A percentile compares a stretch with the other conserved stretches of the same genome.
Conservation (phyloP, 2,329 filamentous ascomycete species). For the Stenocarpella maydis region DNA sequence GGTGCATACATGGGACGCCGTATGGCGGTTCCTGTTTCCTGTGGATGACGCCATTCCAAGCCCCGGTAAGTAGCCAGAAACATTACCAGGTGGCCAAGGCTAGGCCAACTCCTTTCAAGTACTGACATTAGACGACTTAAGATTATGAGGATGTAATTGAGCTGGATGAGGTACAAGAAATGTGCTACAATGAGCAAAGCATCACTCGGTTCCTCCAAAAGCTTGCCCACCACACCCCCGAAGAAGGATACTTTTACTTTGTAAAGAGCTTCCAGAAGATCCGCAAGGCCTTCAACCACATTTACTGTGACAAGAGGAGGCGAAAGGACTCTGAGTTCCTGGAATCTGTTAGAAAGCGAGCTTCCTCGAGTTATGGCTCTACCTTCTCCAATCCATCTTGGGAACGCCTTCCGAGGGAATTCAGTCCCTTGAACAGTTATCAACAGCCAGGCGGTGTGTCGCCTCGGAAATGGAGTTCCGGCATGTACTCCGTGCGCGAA, state of each 20-base stretch:
- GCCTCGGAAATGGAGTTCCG: neutral
- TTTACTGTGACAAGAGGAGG: neutral
- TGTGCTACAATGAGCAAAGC: neutral
- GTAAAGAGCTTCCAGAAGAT: neutral
- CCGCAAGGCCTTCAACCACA: neutral
- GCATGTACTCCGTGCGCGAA: neutral
- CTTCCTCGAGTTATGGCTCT: neutral
- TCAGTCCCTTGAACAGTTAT: neutral
- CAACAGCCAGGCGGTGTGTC: neutral
- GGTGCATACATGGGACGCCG: neutral
- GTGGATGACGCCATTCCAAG: neutral
- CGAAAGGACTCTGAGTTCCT: neutral
- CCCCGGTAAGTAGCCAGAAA: neutral
- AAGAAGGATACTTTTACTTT: neutral
- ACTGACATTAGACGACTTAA: neutral
- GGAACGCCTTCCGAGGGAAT: neutral
- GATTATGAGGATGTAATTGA: neutral
- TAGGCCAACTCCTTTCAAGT: neutral
- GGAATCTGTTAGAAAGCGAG: neutral
- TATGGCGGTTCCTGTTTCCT: neutral
- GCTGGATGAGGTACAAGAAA: neutral
- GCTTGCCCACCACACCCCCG: neutral
- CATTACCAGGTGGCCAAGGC: neutral
- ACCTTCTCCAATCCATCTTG: neutral
- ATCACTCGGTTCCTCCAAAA: neutral